Percentiles rank a stretch among this genome's conserved stretches.
phyloP scores from a whole-genome alignment of 768 basidiomycete genomes.

The Cystobasidium ongulense region DNA sequence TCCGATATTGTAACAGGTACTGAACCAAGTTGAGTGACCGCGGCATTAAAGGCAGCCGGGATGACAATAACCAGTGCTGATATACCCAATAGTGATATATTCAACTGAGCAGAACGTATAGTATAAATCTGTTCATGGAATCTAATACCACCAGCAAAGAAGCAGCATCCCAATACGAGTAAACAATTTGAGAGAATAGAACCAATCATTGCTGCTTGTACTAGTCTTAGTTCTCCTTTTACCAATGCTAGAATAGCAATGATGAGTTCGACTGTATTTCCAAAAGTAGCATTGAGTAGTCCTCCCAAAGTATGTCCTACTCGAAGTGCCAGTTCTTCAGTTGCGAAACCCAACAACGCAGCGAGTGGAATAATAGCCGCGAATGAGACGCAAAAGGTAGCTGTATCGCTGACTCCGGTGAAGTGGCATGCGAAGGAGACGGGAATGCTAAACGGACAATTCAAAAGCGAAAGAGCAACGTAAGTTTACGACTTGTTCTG shows the following conservation, averaged over 20 bases:
- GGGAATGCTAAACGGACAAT: conserved; percentile 12
- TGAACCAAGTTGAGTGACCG: conserved; percentile 44
- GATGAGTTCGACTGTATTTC: conserved; percentile 41
- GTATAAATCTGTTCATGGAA: conserved; percentile 41
- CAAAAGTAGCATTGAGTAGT: conserved; percentile 67
- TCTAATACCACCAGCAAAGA: conserved; percentile 34
- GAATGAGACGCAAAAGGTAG: conserved; percentile 56
- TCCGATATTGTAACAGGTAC: conserved; percentile 38
- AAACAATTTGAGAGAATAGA: conserved; percentile 71
- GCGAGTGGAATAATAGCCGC: conserved; percentile 76
- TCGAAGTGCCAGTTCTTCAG: conserved; percentile 71
- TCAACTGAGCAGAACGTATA: conserved; percentile 39
- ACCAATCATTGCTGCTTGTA: conserved; percentile 73
- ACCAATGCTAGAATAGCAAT: conserved; percentile 61
- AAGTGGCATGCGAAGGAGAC: conserved; percentile 15
- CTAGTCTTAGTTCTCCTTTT: conserved; percentile 66
- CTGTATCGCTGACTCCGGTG: neutral
- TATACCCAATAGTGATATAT: conserved; percentile 40
- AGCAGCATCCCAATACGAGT: conserved; percentile 67
- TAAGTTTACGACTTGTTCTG: no score
- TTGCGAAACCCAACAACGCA: conserved; percentile 73
- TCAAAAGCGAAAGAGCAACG: neutral
- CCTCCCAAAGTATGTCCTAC: conserved; percentile 51
- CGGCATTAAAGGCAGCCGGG: conserved; percentile 64
- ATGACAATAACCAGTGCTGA: conserved; percentile 37